Conservation (phyloP, 2,329 filamentous ascomycete genomes). For the Stachybotrys elegans region DNA sequence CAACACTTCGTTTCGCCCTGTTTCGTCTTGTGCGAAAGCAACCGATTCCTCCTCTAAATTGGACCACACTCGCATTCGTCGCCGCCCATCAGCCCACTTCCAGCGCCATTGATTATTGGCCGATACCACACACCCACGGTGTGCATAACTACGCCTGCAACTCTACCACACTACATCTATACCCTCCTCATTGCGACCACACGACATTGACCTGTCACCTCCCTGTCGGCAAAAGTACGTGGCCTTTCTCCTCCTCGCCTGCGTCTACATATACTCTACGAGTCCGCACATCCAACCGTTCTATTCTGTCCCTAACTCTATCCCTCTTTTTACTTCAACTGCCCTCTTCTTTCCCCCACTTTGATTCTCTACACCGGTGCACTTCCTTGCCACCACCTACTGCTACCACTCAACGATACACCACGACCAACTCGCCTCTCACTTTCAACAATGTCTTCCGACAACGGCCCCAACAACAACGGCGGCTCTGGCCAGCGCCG, state of each 20-base stretch:
- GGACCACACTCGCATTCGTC: constrained; percentile 1
- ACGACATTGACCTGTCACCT: background rate
- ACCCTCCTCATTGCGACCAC: background rate
- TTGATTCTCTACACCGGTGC: constrained; percentile 12
- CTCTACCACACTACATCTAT: background rate
- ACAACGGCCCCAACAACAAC: constrained; percentile 26
- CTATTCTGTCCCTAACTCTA: constrained; percentile 1
- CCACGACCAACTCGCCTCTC: constrained; percentile 15
- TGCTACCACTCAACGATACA: constrained; percentile 14
- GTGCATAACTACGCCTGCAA: background rate
- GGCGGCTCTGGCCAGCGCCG: constrained; percentile 43
- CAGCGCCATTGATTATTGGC: background rate
- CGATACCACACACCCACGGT: background rate
- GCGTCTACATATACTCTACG: background rate
- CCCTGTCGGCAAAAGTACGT: no score
- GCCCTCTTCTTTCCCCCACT: background rate
- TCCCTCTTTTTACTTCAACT: constrained; percentile 1
- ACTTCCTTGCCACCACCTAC: constrained; percentile 20
- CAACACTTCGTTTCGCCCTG: background rate
- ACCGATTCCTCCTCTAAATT: background rate
- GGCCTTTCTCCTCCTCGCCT: no score
- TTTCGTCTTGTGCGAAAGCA: background rate
- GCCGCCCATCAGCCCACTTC: constrained; percentile 3
- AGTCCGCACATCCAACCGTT: background rate
- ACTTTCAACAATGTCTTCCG: constrained; percentile 26